Evolutionary conservation across 345 rosid species (phyloP).

Genomic region (Populus ilicifolia): DNA sequence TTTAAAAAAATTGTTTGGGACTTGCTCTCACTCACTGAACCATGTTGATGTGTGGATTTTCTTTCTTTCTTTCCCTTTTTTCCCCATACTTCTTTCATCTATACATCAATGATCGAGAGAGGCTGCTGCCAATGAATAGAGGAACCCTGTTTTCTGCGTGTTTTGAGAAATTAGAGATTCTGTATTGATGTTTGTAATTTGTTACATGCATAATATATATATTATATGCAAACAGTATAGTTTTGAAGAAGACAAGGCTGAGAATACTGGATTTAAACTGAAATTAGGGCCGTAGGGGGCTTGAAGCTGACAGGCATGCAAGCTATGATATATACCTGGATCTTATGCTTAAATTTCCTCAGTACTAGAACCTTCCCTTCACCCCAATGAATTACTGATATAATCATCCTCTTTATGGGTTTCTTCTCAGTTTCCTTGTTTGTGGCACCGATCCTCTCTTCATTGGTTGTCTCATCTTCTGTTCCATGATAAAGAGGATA

Average conservation of each 20-base stretch:
- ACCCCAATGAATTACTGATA: constrained; percentile 38
- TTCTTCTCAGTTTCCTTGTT: constrained; percentile 19
- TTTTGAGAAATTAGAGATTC: not conserved
- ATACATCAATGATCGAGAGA: not conserved
- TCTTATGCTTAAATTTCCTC: constrained; percentile 43
- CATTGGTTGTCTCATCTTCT: constrained; percentile 23
- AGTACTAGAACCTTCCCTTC: constrained; percentile 37
- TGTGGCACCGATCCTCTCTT: constrained; percentile 11
- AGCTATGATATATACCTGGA: constrained; percentile 33
- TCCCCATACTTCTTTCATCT: not conserved
- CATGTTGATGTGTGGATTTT: not conserved
- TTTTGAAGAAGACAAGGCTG: constrained; percentile 1
- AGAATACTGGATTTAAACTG: constrained; percentile 20
- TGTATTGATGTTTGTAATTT: constrained; percentile 12
- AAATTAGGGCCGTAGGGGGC: constrained; percentile 26
- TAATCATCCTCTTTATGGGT: constrained; percentile 36
- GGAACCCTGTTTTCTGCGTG: not conserved
- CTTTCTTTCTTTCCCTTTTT: not conserved
- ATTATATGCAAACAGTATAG: not conserved
- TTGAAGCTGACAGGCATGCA: constrained; percentile 32
- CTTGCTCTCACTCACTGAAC: not conserved
- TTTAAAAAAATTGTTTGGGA: not conserved
- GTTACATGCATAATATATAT: not conserved
- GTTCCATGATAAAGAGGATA: constrained; percentile 49
- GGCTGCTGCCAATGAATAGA: not conserved